These are phyloP conservation scores for Podila epigama DNA, from an alignment of 192 early-diverging fungal genomes.

Conservation along the genomic window DNA sequence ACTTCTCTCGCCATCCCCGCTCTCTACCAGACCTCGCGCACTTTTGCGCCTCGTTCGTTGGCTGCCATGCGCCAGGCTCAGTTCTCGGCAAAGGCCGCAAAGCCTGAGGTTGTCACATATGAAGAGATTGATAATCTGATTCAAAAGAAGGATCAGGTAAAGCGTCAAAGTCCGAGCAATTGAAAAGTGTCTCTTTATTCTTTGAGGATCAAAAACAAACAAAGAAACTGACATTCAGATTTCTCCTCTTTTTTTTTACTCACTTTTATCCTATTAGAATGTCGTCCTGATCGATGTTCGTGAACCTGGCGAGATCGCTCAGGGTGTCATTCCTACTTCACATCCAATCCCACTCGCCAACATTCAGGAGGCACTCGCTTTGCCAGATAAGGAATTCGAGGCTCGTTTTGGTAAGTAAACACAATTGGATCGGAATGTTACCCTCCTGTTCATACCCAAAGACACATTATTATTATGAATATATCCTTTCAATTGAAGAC, in stretches of 20 bases:
- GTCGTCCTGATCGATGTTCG: slow-evolving; percentile 74
- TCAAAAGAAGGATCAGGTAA: slow-evolving; percentile 36
- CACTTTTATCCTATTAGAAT: too few species aligned
- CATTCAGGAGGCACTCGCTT: slow-evolving; percentile 53
- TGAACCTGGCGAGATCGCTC: slow-evolving; percentile 64
- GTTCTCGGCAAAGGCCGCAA: slow-evolving; percentile 20
- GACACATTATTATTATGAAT: too few species aligned
- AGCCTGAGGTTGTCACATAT: slow-evolving; percentile 38
- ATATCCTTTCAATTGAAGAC: too few species aligned
- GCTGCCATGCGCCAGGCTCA: slow-evolving; percentile 35
- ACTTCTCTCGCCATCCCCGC: slow-evolving; percentile 46
- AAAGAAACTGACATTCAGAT: neutral
- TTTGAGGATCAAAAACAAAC: neutral
- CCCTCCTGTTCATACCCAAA: too few species aligned
- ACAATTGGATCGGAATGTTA: too few species aligned
- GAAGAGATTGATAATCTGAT: slow-evolving; percentile 46
- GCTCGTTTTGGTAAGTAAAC: slow-evolving; percentile 44
- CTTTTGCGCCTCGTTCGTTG: slow-evolving; percentile 36
- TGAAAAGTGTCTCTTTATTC: neutral
- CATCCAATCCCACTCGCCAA: slow-evolving; percentile 72
- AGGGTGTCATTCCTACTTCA: slow-evolving; percentile 71
- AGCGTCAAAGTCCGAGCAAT: neutral
- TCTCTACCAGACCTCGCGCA: slow-evolving; percentile 46
- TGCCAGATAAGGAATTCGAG: slow-evolving; percentile 47
- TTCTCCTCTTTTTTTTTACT: neutral